Base-by-base conservation (phyloP, 805 yeast genomes). In the Lachancea thermotolerans region DNA sequence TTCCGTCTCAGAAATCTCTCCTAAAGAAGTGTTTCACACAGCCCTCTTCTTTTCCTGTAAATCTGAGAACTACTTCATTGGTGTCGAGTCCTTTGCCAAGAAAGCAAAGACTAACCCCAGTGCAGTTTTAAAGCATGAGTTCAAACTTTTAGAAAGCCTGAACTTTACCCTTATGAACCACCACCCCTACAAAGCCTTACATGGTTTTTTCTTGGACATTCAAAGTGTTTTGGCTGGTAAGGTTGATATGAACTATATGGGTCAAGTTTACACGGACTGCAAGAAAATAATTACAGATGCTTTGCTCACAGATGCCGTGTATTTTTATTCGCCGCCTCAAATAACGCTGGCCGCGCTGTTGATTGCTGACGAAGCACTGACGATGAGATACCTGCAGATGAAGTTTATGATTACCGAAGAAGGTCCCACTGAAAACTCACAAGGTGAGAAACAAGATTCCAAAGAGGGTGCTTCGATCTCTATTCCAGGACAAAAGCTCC, bases 151-250 rank as follows among this genome's bases (percentile, higher is more conserved):
- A 44, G 86, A 79, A 63, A 74, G 86, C 9, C 69, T 93, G 55
- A 72, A 79, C 48, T 93, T 93, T 65, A 83, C 95, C 0, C 68
- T 93, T 41, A 60, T 82, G 50, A 91, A 85, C 9, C 98, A 91
- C 62, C 96, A 88, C 65, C 95, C 97, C 2, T 82, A 78, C 64
- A 73, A 83, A 50, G 88, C 98, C 0, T 65, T 93, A n/a, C 93
- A 90, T 62, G 99, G 99, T 17, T 90, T 91, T 61, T 91, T 84
- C 64, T 74, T 91, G 39, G 99, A 93, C 64, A 77, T 90, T 51
- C 99, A 93, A 62, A 73, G 65, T 44, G 73, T 69, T 43, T 65
- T 77, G 46, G 53, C 65, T 53, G 73, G 72, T 14, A 62, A 61
- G 46, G 62, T 76, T 14, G 79, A 78, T 47, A 67, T 74, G 28